Conservation (phyloP, 75 land plant genomes). For the Cupressus sempervirens region DNA sequence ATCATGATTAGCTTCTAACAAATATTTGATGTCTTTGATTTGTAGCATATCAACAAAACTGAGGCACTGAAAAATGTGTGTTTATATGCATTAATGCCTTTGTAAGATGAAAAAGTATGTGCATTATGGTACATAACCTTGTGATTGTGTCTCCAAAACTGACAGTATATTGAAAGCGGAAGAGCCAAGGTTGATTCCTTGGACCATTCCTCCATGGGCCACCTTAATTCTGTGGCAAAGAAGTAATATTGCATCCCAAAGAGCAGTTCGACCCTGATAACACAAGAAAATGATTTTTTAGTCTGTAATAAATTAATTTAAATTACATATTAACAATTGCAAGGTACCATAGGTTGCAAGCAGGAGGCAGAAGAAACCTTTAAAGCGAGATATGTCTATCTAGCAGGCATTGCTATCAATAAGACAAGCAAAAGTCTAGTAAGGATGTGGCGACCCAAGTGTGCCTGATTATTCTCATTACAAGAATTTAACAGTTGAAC, state of each 20-base stretch:
- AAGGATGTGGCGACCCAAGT: background rate
- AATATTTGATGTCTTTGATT: background rate
- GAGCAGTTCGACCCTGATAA: slow-evolving; percentile 88
- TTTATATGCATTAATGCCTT: background rate
- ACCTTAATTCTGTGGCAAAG: slow-evolving; percentile 65
- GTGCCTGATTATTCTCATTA: background rate
- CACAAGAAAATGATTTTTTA: background rate
- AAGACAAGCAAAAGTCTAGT: background rate
- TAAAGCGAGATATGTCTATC: background rate
- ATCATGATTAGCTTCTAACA: background rate
- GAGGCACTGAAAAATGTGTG: background rate
- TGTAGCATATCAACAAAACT: background rate
- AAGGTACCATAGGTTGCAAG: background rate
- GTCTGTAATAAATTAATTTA: background rate
- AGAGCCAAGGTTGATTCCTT: slow-evolving; percentile 87
- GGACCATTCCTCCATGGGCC: slow-evolving; percentile 67
- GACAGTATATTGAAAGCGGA: slow-evolving; percentile 77
- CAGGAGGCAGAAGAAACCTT: background rate
- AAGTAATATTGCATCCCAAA: slow-evolving; percentile 93
- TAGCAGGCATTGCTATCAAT: background rate
- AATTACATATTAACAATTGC: background rate
- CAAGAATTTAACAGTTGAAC: background rate
- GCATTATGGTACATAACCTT: background rate
- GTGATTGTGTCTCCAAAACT: slow-evolving; percentile 45
- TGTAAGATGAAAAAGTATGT: background rate